Conservation (phyloP, 148 eudicot genomes). For the Chenopodium berlandieri region DNA sequence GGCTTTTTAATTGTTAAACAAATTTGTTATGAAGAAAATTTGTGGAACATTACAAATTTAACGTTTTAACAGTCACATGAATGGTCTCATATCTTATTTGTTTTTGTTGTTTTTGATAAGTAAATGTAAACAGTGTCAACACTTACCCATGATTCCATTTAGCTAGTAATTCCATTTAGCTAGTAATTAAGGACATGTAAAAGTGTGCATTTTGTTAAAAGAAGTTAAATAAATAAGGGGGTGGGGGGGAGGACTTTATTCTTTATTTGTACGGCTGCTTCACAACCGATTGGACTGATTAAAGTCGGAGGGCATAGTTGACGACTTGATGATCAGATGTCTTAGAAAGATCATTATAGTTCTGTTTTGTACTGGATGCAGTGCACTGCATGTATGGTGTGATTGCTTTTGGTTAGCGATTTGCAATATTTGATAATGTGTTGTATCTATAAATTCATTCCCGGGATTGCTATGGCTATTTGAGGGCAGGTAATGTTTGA, state of each 20-base stretch:
- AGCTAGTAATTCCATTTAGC: too few species aligned
- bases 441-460: not conserved
- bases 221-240: too few species aligned
- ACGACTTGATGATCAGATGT: not conserved
- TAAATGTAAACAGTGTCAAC: not conserved
- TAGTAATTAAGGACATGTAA: too few species aligned
- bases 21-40: not conserved
- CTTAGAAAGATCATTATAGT: not conserved
- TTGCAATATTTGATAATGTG: not conserved
- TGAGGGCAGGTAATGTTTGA: not conserved
- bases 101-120: not conserved
- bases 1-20: not conserved
- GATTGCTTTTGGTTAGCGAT: not conserved
- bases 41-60: not conserved
- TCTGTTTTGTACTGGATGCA: not conserved
- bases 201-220: too few species aligned
- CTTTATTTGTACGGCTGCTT: not conserved
- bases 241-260: not conserved
- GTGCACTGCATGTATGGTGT: not conserved
- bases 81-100: not conserved
- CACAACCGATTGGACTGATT: not conserved
- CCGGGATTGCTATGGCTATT: not conserved
- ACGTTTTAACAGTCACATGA: not conserved
- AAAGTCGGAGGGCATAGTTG: not conserved
- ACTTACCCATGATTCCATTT: not conserved